These are phyloP conservation scores for Vitrella brassicaformis DNA, from an alignment of 73 alveolate genomes.

Conservation along the genomic window DNA sequence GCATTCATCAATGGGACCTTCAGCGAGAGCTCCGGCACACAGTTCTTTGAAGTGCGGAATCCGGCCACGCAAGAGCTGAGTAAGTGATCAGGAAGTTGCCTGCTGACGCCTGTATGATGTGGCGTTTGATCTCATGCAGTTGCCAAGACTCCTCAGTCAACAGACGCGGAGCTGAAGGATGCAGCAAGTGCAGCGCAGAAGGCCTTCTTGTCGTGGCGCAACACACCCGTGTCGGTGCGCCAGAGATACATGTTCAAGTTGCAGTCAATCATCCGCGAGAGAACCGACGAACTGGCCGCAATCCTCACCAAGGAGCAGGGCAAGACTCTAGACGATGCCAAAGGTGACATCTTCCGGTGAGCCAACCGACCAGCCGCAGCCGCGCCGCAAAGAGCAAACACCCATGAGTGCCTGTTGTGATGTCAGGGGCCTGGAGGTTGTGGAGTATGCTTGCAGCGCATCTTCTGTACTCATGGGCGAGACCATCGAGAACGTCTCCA, in stretches of 20 bases:
- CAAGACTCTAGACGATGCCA: conserved; percentile 80
- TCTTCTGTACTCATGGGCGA: conserved; percentile 33
- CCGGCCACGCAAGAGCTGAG: not conserved
- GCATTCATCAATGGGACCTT: no score
- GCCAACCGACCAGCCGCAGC: no score
- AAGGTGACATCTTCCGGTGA: conserved; percentile 80
- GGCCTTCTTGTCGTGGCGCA: conserved; percentile 72
- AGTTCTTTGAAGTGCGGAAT: not conserved
- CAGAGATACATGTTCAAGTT: conserved; percentile 14
- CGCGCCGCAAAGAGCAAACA: no score
- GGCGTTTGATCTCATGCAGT: not conserved
- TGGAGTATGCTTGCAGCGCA: conserved; percentile 54
- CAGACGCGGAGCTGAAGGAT: conserved; percentile 50
- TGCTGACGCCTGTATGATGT: not conserved
- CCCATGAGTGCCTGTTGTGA: no score
- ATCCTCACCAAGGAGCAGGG: conserved; percentile 74
- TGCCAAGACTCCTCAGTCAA: not conserved
- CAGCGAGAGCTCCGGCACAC: no score
- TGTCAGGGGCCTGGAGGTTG: conserved; percentile 82
- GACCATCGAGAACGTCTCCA: conserved; percentile 71
- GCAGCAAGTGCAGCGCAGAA: conserved; percentile 59
- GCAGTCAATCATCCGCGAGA: conserved; percentile 26
- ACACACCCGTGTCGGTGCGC: conserved; percentile 48
- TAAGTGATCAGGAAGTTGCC: not conserved
- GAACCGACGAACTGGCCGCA: conserved; percentile 56